Evolutionary conservation across 306 rosid species (phyloP), one percentile per base, ranked within the genome.

Genomic region (Dalbergia cultrata): DNA sequence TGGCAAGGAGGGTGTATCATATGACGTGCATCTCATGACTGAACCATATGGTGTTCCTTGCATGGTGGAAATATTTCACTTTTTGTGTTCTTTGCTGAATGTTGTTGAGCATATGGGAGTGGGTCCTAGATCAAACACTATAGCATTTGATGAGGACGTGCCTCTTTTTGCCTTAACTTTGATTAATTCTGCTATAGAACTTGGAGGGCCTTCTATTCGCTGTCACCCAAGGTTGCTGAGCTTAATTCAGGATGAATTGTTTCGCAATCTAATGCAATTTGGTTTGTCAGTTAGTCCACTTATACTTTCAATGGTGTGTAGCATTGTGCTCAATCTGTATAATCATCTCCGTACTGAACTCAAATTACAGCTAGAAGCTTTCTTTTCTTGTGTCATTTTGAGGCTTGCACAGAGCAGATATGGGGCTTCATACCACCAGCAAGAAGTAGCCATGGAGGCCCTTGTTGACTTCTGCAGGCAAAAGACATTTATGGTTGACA

Each of bases 11-110:
- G 54, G 90, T 57, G 92, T 75, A 69, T 85, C 90, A n/a, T 89
- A 86, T 84, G 97, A 91, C 73, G 60, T 82, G 75, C 97, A 90
- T 85, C 90, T 88, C 26, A 91, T 91, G 97, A 90, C 91, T 64
- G 99, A 89, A 82, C 99, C 98, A 13, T 95, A 88, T 60, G 99
- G 99, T 70, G 98, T 91, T 68, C 94, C 99, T 59, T 93, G 99
- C 91, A 96, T 96, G 99, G 94, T 96, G 88, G 98, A 96, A 86
- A 92, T 92, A 83, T 93, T 96, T 83, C 91, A 90, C 80, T 93
- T 91, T 79, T 89, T 96, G 50, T 96, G 99, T 77, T 90, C 97
- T 81, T 85, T 92, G 90, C 86, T 93, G 83, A 92, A 90, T 89
- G 87, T 88, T 86, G 87, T 87, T 39, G 97, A 95, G 91, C 85